Evolutionary conservation across 2,329 filamentous ascomycete species (phyloP).

Genomic region (Colletotrichum paranaense): DNA sequence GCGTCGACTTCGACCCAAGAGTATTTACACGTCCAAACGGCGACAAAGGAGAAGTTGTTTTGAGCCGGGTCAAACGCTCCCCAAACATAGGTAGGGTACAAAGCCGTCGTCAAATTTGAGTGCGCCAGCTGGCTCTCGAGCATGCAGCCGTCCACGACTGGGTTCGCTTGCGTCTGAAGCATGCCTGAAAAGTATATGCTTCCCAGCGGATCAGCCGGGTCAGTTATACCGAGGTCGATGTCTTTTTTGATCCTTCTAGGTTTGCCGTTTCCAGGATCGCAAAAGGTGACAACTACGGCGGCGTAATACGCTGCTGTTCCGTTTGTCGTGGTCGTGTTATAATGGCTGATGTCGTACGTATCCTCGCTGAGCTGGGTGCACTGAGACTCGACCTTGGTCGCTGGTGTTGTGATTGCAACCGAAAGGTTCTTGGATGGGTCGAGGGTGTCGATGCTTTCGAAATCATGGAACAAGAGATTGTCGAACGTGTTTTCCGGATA

Average conservation of each 20-base stretch:
- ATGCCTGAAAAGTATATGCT: too few species aligned
- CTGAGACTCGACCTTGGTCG: not conserved
- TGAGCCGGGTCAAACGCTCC: not conserved
- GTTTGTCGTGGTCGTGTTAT: not conserved
- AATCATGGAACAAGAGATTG: not conserved
- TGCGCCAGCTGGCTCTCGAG: too few species aligned
- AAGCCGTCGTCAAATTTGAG: not conserved
- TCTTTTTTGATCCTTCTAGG: too few species aligned
- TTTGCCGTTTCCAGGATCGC: too few species aligned
- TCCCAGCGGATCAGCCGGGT: too few species aligned
- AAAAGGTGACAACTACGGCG: not conserved
- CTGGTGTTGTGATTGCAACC: not conserved
- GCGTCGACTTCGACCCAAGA: conserved; percentile 8
- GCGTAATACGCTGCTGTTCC: not conserved
- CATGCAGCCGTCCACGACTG: too few species aligned
- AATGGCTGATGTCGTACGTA: not conserved
- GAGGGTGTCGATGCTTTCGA: not conserved
- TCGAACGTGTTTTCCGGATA: conserved; percentile 15
- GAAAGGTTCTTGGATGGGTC: not conserved
- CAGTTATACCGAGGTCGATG: too few species aligned
- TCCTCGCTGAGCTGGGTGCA: conserved; percentile 4
- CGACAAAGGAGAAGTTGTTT: not conserved
- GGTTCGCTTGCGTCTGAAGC: too few species aligned
- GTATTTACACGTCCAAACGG: conserved; percentile 19
- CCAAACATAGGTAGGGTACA: not conserved